phyloP scores from a whole-genome alignment of 257 asterid genomes.

The Ilex aquifolium region DNA sequence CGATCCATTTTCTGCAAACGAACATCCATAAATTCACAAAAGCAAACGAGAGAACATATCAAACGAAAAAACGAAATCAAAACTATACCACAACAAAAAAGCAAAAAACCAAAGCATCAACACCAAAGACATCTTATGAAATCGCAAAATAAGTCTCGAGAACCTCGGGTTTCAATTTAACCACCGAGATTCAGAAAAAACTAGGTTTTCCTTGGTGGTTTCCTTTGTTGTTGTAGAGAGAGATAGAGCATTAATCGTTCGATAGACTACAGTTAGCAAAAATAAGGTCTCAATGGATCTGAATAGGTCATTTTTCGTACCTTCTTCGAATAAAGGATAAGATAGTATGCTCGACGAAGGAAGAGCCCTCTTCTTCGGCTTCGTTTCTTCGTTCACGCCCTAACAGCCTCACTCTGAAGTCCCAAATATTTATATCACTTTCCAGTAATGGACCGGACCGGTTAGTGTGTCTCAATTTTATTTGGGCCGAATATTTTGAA shows the following conservation, averaged over 20 bases:
- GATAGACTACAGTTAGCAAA: too few species aligned
- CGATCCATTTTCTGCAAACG: conserved; percentile 49
- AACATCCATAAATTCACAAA: background rate
- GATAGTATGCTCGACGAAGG: conserved; percentile 15
- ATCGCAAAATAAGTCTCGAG: background rate
- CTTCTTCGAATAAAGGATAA: background rate
- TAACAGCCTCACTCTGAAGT: conserved; percentile 10
- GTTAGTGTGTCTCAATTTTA: too few species aligned
- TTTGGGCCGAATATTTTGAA: too few species aligned
- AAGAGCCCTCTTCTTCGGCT: conserved; percentile 54
- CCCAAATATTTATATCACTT: conserved; percentile 8
- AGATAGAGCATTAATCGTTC: too few species aligned
- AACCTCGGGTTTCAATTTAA: too few species aligned
- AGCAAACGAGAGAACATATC: background rate
- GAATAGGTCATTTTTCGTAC: conserved; percentile 10
- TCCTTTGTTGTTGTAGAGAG: too few species aligned
- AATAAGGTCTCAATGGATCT: background rate
- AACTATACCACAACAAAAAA: background rate
- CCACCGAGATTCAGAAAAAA: too few species aligned
- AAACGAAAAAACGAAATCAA: background rate
- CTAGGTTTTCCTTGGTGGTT: background rate
- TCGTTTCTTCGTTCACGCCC: conserved; percentile 35
- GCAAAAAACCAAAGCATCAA: background rate
- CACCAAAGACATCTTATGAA: background rate
- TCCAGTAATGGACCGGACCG: too few species aligned